Percentiles rank a stretch among this genome's conserved stretches.
These are phyloP conservation scores for Saccharum hybrid DNA, from an alignment of 202 grass and related monocot species.

Conservation along the genomic window DNA sequence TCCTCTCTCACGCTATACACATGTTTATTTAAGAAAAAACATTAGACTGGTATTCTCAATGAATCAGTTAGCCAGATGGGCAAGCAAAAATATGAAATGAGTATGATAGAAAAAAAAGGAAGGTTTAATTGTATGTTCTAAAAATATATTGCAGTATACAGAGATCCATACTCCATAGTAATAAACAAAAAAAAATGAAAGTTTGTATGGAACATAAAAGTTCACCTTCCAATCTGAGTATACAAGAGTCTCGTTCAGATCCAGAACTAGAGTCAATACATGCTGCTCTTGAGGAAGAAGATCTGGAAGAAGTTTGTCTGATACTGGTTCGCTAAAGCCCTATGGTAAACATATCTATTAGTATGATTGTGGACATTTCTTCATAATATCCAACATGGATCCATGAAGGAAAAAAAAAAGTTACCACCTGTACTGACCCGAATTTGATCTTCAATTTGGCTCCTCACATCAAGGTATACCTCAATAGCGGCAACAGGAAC, in stretches of 20 bases:
- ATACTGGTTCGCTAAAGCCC: slow-evolving; percentile 96
- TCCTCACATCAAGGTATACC: slow-evolving; percentile 76
- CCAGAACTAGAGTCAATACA: slow-evolving; percentile 94
- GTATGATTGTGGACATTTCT: slow-evolving; percentile 32
- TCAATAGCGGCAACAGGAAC: slow-evolving; percentile 71
- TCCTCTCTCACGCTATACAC: slow-evolving; percentile 88
- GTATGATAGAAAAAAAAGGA: not conserved
- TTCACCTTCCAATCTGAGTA: slow-evolving; percentile 97
- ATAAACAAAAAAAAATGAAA: not conserved
- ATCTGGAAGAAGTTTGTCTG: slow-evolving; percentile 98
- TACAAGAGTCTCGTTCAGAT: slow-evolving; percentile 96
- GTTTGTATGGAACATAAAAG: slow-evolving; percentile 5
- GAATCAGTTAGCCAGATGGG: not conserved
- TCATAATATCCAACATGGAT: slow-evolving; percentile 45
- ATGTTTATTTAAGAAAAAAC: slow-evolving; percentile 24
- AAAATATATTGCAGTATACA: not conserved
- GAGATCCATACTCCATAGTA: not conserved
- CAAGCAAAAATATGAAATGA: slow-evolving; percentile 27
- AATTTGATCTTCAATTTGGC: slow-evolving; percentile 88
- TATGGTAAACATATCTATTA: slow-evolving; percentile 42
- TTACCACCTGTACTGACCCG: slow-evolving; percentile 58
- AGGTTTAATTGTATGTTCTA: not conserved
- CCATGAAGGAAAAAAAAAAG: slow-evolving; percentile 1
- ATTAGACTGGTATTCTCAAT: slow-evolving; percentile 29
- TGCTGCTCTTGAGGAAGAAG: slow-evolving; percentile 90